A percentile compares a stretch with the other conserved stretches of the same genome.
Evolutionary conservation across 768 basidiomycete species (phyloP).

Genomic region (Serendipita vermifera): DNA sequence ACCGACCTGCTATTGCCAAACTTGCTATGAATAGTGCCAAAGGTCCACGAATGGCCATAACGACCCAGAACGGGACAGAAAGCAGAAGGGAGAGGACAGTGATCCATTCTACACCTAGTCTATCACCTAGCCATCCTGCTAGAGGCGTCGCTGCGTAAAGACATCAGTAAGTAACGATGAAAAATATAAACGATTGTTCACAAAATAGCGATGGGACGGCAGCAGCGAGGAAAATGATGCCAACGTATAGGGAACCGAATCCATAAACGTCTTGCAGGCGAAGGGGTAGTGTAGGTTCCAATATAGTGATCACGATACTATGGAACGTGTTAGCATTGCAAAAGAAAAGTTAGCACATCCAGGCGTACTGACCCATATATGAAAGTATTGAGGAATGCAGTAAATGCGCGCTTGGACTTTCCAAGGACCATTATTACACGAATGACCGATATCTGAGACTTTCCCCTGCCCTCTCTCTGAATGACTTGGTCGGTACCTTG

Average conservation of each 20-base stretch:
- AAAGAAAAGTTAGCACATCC: no score
- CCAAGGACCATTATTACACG: slow-evolving; percentile 31
- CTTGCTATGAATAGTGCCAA: slow-evolving; percentile 38
- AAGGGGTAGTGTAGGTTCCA: slow-evolving; percentile 46
- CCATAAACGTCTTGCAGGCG: slow-evolving; percentile 40
- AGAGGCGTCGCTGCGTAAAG: slow-evolving; percentile 28
- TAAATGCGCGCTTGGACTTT: slow-evolving; percentile 38
- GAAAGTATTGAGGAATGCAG: slow-evolving; percentile 33
- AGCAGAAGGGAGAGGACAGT: slow-evolving; percentile 35
- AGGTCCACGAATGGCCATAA: slow-evolving; percentile 35
- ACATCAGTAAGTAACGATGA: slow-evolving; percentile 34
- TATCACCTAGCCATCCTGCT: slow-evolving; percentile 49
- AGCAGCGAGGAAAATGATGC: slow-evolving; percentile 53
- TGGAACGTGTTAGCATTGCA: not conserved
- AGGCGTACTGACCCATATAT: slow-evolving; percentile 37
- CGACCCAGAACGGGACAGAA: slow-evolving; percentile 50
- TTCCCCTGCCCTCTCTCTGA: slow-evolving; percentile 15
- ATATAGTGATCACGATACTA: slow-evolving; percentile 36
- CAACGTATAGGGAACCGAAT: slow-evolving; percentile 38
- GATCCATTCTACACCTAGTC: slow-evolving; percentile 43
- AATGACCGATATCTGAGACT: slow-evolving; percentile 25
- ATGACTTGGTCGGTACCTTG: not conserved
- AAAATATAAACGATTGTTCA: slow-evolving; percentile 23
- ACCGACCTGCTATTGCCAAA: slow-evolving; percentile 44
- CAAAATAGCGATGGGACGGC: slow-evolving; percentile 54